Evolutionary conservation across 176 grass and related monocot species (phyloP).

Genomic region (Lolium rigidum): DNA sequence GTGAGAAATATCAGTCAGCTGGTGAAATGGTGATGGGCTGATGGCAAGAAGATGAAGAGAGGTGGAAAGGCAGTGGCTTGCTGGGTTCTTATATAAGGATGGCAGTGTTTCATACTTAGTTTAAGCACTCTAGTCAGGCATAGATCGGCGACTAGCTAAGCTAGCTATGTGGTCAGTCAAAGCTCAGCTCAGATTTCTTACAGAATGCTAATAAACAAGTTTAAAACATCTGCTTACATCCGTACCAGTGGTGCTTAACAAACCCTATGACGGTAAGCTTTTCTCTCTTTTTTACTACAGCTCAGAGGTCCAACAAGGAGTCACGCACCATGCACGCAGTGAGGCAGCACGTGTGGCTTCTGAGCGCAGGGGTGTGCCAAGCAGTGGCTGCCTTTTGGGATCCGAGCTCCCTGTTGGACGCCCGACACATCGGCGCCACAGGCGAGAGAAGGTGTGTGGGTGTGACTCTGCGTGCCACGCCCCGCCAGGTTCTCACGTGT

Average conservation of each 20-base stretch:
- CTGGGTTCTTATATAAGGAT: constrained; percentile 37
- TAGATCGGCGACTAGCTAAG: constrained; percentile 21
- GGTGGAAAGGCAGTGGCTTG: not conserved
- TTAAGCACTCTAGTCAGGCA: not conserved
- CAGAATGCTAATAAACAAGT: constrained; percentile 25
- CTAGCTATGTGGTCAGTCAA: constrained; percentile 34
- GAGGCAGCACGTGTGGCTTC: constrained; percentile 34
- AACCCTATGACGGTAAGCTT: constrained; percentile 35
- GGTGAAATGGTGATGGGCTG: not conserved
- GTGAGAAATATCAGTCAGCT: not conserved
- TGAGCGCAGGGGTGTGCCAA: constrained; percentile 28
- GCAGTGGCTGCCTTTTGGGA: constrained; percentile 38
- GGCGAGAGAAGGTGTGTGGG: constrained; percentile 3
- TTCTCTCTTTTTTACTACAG: not conserved
- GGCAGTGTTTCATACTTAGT: not conserved
- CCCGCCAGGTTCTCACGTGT: constrained; percentile 7
- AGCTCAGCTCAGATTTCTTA: constrained; percentile 42
- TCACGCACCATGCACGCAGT: constrained; percentile 40
- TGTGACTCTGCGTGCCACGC: constrained; percentile 19
- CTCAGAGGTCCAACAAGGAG: not conserved
- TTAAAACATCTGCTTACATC: constrained; percentile 43
- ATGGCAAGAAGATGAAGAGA: not conserved
- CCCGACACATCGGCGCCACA: constrained; percentile 2
- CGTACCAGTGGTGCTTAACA: constrained; percentile 47
- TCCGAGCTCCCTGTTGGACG: constrained; percentile 41